Percentiles rank a stretch among this genome's conserved stretches.
Evolutionary conservation across 2,329 filamentous ascomycete genomes (phyloP).

Genomic region (Orbilia javanica): DNA sequence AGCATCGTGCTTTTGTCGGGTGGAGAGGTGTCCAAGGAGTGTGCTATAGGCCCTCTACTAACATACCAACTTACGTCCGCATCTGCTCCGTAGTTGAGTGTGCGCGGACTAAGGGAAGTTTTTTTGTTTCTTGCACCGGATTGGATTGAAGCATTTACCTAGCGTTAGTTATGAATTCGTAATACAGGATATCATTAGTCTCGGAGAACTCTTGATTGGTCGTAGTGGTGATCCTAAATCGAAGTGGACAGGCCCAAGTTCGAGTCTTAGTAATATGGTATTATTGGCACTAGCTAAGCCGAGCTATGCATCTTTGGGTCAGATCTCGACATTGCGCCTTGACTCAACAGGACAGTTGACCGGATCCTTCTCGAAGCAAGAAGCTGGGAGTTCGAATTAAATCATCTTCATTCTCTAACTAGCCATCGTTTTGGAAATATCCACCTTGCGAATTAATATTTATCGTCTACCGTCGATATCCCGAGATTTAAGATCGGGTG

Average conservation of each 20-base stretch:
- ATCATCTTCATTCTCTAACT: background rate
- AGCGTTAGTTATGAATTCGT: background rate
- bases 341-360: background rate
- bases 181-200: background rate
- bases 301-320: conserved; percentile 8
- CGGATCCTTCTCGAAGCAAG: conserved; percentile 1
- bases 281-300: background rate
- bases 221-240: background rate
- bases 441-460: too few relatives aligned
- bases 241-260: too few relatives aligned
- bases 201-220: too few relatives aligned
- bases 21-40: conserved; percentile 41
- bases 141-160: background rate
- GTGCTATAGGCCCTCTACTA: background rate
- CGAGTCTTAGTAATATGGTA: too few relatives aligned
- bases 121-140: too few relatives aligned
- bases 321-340: background rate
- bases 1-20: conserved; percentile 73
- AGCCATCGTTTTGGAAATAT: too few relatives aligned
- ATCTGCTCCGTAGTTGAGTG: background rate
- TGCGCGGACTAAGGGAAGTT: background rate
- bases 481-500: too few relatives aligned
- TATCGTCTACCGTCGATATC: too few relatives aligned
- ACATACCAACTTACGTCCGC: background rate
- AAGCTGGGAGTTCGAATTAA: too few relatives aligned